Conservation (phyloP, 768 basidiomycete species). For the Rhizopogon roseolus region DNA sequence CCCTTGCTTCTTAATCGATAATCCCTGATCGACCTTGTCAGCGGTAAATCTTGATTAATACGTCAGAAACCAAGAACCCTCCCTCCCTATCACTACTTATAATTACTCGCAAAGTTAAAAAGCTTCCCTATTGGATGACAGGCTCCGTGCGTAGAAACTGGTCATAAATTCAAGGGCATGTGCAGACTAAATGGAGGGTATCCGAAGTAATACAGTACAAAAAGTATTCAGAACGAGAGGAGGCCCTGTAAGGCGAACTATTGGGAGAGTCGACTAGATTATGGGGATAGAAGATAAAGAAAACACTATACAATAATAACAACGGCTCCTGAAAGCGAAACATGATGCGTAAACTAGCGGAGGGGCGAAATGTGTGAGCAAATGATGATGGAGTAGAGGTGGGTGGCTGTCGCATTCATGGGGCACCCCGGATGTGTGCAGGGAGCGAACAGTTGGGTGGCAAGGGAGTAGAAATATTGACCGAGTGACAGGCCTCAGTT, state of each 20-base stretch:
- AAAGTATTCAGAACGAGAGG: not conserved
- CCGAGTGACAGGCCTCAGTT: constrained; percentile 41
- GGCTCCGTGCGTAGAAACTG: no score
- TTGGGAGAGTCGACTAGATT: not conserved
- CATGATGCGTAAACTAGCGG: constrained; percentile 24
- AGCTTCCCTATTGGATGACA: not conserved
- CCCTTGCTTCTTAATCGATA: not conserved
- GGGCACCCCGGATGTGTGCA: constrained; percentile 21
- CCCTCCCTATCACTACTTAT: constrained; percentile 2
- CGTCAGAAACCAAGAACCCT: not conserved
- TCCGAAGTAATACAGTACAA: constrained; percentile 2
- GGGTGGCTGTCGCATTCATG: constrained; percentile 8
- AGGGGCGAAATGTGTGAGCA: constrained; percentile 12
- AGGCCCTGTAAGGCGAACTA: not conserved
- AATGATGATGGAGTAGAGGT: not conserved
- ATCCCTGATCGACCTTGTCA: constrained; percentile 3
- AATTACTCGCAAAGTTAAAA: not conserved
- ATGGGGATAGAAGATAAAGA: not conserved
- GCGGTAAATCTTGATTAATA: constrained; percentile 3
- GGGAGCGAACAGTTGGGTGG: constrained; percentile 36
- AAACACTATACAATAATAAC: constrained; percentile 21
- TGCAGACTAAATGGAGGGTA: constrained; percentile 5
- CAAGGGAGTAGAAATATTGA: constrained; percentile 37
- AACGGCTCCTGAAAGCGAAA: constrained; percentile 22
- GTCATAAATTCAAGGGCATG: not conserved